These are phyloP conservation scores for Polyporus arcularius DNA, from an alignment of 768 basidiomycete species.

Conservation along the genomic window DNA sequence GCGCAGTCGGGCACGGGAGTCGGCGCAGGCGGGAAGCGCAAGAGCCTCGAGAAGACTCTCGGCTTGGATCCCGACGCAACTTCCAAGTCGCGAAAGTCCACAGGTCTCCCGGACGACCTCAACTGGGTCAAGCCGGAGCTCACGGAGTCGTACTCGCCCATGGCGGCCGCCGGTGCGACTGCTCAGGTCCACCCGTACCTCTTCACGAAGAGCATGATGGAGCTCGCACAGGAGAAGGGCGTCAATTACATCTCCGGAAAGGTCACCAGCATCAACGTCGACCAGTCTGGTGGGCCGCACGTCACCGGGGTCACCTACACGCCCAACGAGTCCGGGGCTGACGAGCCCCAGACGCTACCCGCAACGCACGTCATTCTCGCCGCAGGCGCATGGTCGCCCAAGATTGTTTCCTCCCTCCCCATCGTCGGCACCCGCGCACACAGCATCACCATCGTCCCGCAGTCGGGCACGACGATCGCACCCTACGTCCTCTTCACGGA, in stretches of 20 bases:
- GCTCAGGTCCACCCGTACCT: slow-evolving; percentile 79
- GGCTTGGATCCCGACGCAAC: slow-evolving; percentile 37
- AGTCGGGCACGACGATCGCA: slow-evolving; percentile 46
- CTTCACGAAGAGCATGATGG: slow-evolving; percentile 73
- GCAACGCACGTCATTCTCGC: slow-evolving; percentile 75
- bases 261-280: slow-evolving; percentile 48
- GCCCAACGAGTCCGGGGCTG: slow-evolving; percentile 26
- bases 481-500: slow-evolving; percentile 87
- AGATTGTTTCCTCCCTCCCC: slow-evolving; percentile 55
- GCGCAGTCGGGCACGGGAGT: slow-evolving; percentile 26
- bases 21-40: slow-evolving; percentile 36
- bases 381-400: slow-evolving; percentile 87
- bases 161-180: slow-evolving; percentile 58
- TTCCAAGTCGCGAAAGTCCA: background rate
- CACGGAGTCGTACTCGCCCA: slow-evolving; percentile 60
- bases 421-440: slow-evolving; percentile 70
- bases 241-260: slow-evolving; percentile 48
- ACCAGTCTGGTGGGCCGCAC: slow-evolving; percentile 16
- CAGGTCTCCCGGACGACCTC: slow-evolving; percentile 34
- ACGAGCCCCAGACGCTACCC: slow-evolving; percentile 37
- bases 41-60: slow-evolving; percentile 57
- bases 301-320: slow-evolving; percentile 51
- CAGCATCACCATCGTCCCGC: slow-evolving; percentile 65
- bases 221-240: slow-evolving; percentile 58
- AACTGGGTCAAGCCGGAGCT: slow-evolving; percentile 45